Evolutionary conservation across 176 grass and related monocot genomes (phyloP), one percentile per base, ranked within the genome.

Genomic region (Elymus sibiricus): DNA sequence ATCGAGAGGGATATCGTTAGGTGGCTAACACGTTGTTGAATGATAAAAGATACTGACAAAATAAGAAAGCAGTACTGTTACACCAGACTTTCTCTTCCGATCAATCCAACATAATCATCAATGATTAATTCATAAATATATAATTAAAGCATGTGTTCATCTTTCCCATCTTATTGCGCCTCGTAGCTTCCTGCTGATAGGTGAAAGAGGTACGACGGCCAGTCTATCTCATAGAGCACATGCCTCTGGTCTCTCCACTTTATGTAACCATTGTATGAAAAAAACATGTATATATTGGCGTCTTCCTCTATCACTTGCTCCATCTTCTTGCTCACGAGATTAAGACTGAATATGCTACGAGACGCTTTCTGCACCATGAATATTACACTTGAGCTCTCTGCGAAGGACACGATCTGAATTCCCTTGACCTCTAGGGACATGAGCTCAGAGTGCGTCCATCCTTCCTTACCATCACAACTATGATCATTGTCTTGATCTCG

Each of bases 261-360:
- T 40, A 2, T 11, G 12, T 11, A 39, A 40, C 68, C 1, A 22
- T 12, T 11, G 19, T 4, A 21, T n/a, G 10, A 2, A 32, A 39
- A 70, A 2, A 21, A 39, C 19, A 34, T 5, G 34, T 5, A 0
- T 1, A 0, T 21, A n/a, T 1, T 10, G 4, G 5, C 0, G 14
- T 70, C 9, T 35, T 71, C 21, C 37, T 55, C 17, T 55, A 55
- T 55, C 34, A 39, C 11, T n/a, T 1, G 21, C 1, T 40, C 9
- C 21, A 71, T 11, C 8, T 71, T 11, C 11, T 71, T 71, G 19
- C 21, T 71, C 5, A 40, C 37, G 1, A 71, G 35, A 22, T 24
- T 2, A 40, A 71, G 2, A 24, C 10, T 3, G 37, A 40, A 42
- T n/a, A 40, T 3, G 0, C 0, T 22, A 13, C 2, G 21, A 1